Base-by-base conservation (phyloP, 2,329 filamentous ascomycete genomes). In the Monilinia laxa region DNA sequence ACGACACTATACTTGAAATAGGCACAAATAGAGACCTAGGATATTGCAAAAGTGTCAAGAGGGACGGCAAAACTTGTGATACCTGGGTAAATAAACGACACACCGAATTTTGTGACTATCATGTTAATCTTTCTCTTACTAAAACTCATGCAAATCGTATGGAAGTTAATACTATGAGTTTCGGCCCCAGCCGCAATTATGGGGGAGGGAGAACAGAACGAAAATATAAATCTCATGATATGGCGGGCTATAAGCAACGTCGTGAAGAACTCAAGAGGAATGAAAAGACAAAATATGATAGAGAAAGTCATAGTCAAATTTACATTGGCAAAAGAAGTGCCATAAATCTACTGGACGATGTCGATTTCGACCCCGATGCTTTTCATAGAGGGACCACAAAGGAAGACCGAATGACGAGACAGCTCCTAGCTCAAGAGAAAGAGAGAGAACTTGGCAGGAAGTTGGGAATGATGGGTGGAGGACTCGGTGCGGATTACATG, bases 91-190 rank as follows among this genome's bases (percentile, higher is more conserved):
- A 99, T 77, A 87, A 86, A 71, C 87, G 92, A 64, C 91, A 93
- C 73, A 97, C 93, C 0, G 89, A 96, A 73, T 92, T 90, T 76
- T 99, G 95, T 79, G 93, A 97, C 71, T 99, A 90, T 72, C 95
- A 99, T 78, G 87, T 96, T 71, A 93, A 96, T 72, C 81, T 92
- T 35, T 89, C 92, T 35, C 80, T 98, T 3, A 85, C 88, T 65
- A 93, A 91, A 75, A 85, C 87, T 75, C 81, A 82, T 40, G 81
- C 86, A 14, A 81, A 83, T 0, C 84, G 93, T 47, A 88, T 93
- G 81, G 93, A 96, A 74, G 84, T 97, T 68, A 96, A 93, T 75
- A 85, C 83, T 16, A 89, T 88, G 77, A 84, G 84, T 25, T 84
- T 82, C 6, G 81, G 75, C 3, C 72, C 71, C 51, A 71, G 71